Conservation (phyloP, 371 early-diverging fungal genomes). For the Sporodiniella umbellata region DNA sequence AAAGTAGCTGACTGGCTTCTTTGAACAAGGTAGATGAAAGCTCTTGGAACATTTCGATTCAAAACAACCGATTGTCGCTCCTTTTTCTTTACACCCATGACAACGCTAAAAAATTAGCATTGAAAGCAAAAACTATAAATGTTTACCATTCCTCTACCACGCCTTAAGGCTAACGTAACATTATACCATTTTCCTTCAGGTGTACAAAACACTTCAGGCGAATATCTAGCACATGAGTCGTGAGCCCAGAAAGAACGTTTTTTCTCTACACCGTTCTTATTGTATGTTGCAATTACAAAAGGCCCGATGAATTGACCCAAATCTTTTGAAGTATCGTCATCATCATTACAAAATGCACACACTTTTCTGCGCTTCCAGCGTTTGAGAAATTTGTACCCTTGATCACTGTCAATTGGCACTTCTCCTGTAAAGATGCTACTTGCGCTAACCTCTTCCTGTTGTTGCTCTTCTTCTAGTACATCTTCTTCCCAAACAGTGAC, state of each 20-base stretch:
- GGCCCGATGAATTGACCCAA: constrained; percentile 63
- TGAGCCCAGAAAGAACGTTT: constrained; percentile 81
- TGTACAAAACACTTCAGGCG: constrained; percentile 80
- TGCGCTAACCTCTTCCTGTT: constrained; percentile 12
- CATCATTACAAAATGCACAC: constrained; percentile 77
- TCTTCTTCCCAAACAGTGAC: constrained; percentile 65
- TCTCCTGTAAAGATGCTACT: constrained; percentile 38
- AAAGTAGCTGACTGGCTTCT: constrained; percentile 69
- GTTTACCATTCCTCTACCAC: constrained; percentile 72
- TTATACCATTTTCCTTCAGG: constrained; percentile 81
- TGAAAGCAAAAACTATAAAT: neutral
- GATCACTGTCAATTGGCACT: constrained; percentile 30
- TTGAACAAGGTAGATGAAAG: constrained; percentile 81
- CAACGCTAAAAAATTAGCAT: constrained; percentile 50
- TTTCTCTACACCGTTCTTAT: constrained; percentile 48
- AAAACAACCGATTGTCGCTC: constrained; percentile 90
- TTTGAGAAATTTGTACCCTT: constrained; percentile 45
- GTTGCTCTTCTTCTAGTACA: constrained; percentile 35
- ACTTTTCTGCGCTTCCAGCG: constrained; percentile 57
- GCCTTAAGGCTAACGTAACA: constrained; percentile 71
- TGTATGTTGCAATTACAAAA: constrained; percentile 38
- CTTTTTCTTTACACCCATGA: constrained; percentile 71
- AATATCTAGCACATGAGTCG: constrained; percentile 78
- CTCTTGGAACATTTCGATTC: constrained; percentile 79
- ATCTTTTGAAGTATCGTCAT: constrained; percentile 56